Conservation (phyloP, 2,329 filamentous ascomycete species). For the Zarea fungicola region DNA sequence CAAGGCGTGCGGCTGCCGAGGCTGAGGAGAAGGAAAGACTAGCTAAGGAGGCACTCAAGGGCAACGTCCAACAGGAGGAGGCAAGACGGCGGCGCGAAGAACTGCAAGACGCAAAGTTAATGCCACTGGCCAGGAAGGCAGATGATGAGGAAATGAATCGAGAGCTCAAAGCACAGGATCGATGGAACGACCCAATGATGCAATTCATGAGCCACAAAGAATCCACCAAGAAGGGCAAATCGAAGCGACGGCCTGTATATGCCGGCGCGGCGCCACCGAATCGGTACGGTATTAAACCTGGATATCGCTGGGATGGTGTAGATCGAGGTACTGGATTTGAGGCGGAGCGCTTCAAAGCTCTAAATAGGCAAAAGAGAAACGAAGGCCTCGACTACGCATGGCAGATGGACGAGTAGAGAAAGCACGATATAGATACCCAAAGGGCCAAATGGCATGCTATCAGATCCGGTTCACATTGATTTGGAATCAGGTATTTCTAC, state of each 20-base stretch:
- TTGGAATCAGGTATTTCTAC: background rate
- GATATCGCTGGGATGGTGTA: slow-evolving; percentile 94
- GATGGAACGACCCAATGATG: slow-evolving; percentile 95
- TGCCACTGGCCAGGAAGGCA: slow-evolving; percentile 72
- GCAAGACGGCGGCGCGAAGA: slow-evolving; percentile 59
- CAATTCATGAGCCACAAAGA: slow-evolving; percentile 61
- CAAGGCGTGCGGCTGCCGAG: slow-evolving; percentile 58
- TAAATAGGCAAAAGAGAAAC: slow-evolving; percentile 71
- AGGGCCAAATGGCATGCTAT: no score
- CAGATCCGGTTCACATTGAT: no score
- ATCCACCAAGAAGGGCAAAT: slow-evolving; percentile 25
- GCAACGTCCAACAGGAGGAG: slow-evolving; percentile 75
- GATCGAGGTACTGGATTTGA: slow-evolving; percentile 93
- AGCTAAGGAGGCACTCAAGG: slow-evolving; percentile 67
- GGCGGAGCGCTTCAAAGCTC: slow-evolving; percentile 81
- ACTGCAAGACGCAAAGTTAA: slow-evolving; percentile 74
- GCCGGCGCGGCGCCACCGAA: slow-evolving; percentile 79
- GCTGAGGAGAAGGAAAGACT: slow-evolving; percentile 67
- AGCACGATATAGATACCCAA: slow-evolving; percentile 4
- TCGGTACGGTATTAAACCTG: slow-evolving; percentile 86
- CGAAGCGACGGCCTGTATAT: slow-evolving; percentile 61
- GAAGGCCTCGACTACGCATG: slow-evolving; percentile 83
- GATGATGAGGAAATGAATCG: slow-evolving; percentile 85
- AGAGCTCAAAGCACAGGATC: slow-evolving; percentile 66
- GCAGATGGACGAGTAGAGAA: slow-evolving; percentile 82